phyloP scores from a whole-genome alignment of 2,329 filamentous ascomycete genomes.

The Calonectria honghensis region DNA sequence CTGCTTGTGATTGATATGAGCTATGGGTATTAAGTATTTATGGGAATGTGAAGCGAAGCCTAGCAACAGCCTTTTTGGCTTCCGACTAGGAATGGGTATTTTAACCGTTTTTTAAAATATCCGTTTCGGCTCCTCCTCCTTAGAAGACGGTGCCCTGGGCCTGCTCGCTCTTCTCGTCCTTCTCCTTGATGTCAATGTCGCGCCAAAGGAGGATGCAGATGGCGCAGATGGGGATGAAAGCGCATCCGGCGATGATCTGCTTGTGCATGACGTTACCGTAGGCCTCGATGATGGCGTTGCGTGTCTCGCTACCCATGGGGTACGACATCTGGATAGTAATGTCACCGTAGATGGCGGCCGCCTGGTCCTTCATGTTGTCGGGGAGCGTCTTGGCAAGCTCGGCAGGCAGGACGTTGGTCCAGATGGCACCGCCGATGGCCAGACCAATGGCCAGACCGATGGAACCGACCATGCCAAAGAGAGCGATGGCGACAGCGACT shows the following conservation, averaged over 20 bases:
- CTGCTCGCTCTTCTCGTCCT: conserved; percentile 50
- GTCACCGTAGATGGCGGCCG: conserved; percentile 65
- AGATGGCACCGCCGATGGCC: conserved; percentile 77
- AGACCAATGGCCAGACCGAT: conserved; percentile 75
- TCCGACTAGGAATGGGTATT: conserved; percentile 11
- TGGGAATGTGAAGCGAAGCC: conserved; percentile 19
- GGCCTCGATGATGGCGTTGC: conserved; percentile 74
- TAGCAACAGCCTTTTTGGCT: neutral
- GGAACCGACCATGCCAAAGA: conserved; percentile 75
- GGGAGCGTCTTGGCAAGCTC: conserved; percentile 66
- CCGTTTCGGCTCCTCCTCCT: neutral
- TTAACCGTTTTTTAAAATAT: conserved; percentile 14
- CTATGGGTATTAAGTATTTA: conserved; percentile 15
- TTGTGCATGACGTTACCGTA: conserved; percentile 66
- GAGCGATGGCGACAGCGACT: conserved; percentile 73
- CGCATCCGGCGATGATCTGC: conserved; percentile 63
- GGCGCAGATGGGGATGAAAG: conserved; percentile 60
- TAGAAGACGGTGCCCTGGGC: conserved; percentile 58
- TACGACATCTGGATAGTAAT: conserved; percentile 72
- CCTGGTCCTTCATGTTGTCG: conserved; percentile 60
- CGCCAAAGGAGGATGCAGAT: conserved; percentile 60
- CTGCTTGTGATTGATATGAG: neutral
- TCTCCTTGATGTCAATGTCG: conserved; percentile 62
- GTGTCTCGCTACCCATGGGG: conserved; percentile 65
- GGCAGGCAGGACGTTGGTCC: conserved; percentile 71